Evolutionary conservation across 495 filamentous ascomycete genomes (phyloP), one percentile per base, ranked within the genome.

Genomic region (Penicillium ucsense): DNA sequence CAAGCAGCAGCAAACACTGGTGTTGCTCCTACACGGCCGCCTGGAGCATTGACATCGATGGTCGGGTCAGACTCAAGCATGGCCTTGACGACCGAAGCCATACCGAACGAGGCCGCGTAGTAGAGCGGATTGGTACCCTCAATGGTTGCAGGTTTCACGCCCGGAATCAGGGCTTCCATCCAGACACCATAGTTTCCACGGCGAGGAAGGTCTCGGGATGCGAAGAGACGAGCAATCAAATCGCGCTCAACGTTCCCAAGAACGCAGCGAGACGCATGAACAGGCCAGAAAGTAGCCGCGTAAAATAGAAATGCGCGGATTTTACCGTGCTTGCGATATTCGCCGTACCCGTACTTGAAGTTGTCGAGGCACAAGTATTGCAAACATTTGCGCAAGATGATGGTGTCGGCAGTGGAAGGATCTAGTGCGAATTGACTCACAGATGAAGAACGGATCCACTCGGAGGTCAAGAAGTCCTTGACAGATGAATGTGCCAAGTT

Each of bases 101-200:
- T 52, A 0, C 57, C 57, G 40, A 55, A 61, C 1, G 57, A 61
- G 8, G 52, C 47, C 3, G 57, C 57, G 35, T 61, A 61, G 36
- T 61, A 61, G 4, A 61, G 41, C 3, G 58, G 58, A 8, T 61
- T 50, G 0, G 58, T 59, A 6, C 8, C 43, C 10, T 58, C 50
- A 35, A 61, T 59, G 10, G 39, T 41, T 1, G 9, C 8, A 8
- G 11, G 20, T 33, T 52, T 38, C 5, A 35, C 31, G 4, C 34
- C 27, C 0, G 27, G 36, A 5, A 53, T 43, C 31, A 60, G 29
- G 1, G 28, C 35, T 34, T 60, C 50, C 3, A 60, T 41, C 57
- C 57, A 60, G 8, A 44, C 47, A 6, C 54, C 54, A 33, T 47
- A 60, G 33, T 60, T 60, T 4, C 57, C 57, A 4, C 54, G 44